Base-by-base conservation (phyloP, 495 filamentous ascomycete species). In the Talaromyces adpressus region DNA sequence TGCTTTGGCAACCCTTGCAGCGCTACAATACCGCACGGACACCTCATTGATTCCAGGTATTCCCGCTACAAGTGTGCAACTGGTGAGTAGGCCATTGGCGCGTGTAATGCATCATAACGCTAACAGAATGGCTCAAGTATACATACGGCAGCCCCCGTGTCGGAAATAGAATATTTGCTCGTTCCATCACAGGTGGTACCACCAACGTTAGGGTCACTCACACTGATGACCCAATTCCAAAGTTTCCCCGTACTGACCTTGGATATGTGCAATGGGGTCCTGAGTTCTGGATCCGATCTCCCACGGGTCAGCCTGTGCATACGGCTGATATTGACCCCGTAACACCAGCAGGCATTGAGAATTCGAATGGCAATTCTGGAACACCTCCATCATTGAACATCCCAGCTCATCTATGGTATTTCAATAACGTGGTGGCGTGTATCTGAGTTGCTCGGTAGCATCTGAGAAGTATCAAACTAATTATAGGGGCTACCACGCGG, bases 61-160 rank as follows among this genome's bases (percentile, higher is more conserved):
- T 36, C 0, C 32, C 12, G 32, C 32, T 36, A 9, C 1, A 9
- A 12, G 12, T 36, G 32, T 36, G 32, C 32, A 36, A 36, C 32
- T 22, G 16, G 47, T 18, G n/a, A 51, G 47, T 51, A 30, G n/a
- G 20, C 16, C 8, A 51, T 18, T 12, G 14, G 16, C 47, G 20
- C 1, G 27, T 27, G 6, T 3, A 51, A 1, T 36, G 32, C 8
- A 49, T 20, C 45, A 49, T 20, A 49, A 16, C 52, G 52, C 64
- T 71, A 63, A 71, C 58, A 12, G 16, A 18, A 18, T 0, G 5
- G 16, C 36, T 9, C 30, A 6, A 88, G 71, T 90, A 89, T 72
- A 87, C 84, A 6, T 91, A 83, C 70, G 90, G 87, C 64, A 76
- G 82, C 30, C 90, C 90, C 3, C 87, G 87, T 29, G 81, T 90